phyloP scores from a whole-genome alignment of 208 protist species.

The Vickermania spadyakhi region DNA sequence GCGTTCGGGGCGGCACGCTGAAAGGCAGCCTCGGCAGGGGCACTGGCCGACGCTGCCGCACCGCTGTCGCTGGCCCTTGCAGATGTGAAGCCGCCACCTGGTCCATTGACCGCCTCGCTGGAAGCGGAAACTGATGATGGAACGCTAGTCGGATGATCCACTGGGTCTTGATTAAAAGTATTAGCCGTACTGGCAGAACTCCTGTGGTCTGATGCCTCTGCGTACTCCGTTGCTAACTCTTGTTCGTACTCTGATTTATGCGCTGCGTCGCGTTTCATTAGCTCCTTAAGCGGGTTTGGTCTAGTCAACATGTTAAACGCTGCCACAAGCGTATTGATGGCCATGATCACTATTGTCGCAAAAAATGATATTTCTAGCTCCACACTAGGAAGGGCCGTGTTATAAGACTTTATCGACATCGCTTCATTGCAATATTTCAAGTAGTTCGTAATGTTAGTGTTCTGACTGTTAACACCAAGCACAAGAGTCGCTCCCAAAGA shows the following conservation, averaged over 20 bases:
- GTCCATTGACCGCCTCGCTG: not conserved
- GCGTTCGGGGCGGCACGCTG: not conserved
- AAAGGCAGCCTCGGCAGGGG: not conserved
- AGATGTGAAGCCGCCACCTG: too few species aligned
- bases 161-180: not conserved
- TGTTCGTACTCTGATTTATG: slow-evolving; percentile 14
- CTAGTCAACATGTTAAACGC: slow-evolving; percentile 35
- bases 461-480: slow-evolving; percentile 28
- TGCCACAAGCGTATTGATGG: slow-evolving; percentile 38
- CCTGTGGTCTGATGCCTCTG: too few species aligned
- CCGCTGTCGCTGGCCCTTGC: not conserved
- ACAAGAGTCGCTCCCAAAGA: slow-evolving; percentile 42
- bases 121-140: not conserved
- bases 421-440: slow-evolving; percentile 21
- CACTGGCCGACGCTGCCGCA: not conserved
- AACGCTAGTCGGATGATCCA: not conserved
- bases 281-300: slow-evolving; percentile 36
- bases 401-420: slow-evolving; percentile 11
- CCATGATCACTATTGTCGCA: slow-evolving; percentile 25
- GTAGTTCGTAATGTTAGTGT: slow-evolving; percentile 50
- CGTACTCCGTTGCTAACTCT: not conserved
- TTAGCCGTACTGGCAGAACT: not conserved
- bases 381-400: slow-evolving; percentile 31
- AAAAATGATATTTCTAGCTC: slow-evolving; percentile 66
- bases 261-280: slow-evolving; percentile 28